Evolutionary conservation across 2,329 filamentous ascomycete genomes (phyloP).

Genomic region (Trichoderma guizhouense): DNA sequence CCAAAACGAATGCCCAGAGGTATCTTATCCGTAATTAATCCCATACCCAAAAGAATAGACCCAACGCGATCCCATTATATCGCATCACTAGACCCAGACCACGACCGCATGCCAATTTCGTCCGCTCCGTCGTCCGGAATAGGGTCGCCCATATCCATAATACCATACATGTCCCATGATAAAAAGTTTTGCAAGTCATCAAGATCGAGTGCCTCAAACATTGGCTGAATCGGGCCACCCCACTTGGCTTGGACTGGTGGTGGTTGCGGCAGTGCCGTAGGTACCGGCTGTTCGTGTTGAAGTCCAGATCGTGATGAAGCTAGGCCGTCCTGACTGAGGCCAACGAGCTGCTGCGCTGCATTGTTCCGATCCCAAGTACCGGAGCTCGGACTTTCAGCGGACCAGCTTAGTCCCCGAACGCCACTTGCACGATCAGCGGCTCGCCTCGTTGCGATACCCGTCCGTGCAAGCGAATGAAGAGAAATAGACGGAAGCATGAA

Average conservation of each 20-base stretch:
- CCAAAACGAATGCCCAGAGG: constrained; percentile 7
- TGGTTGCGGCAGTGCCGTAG: neutral
- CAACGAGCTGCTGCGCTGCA: constrained; percentile 28
- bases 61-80: neutral
- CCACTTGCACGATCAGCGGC: constrained; percentile 18
- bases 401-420: constrained; percentile 22
- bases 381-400: constrained; percentile 24
- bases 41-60: neutral
- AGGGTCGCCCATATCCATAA: constrained; percentile 40
- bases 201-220: constrained; percentile 37
- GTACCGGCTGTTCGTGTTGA: constrained; percentile 38
- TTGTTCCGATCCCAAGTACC: constrained; percentile 27
- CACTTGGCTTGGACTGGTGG: neutral
- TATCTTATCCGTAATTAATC: constrained; percentile 9
- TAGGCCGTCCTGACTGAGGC: constrained; percentile 23
- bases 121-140: constrained; percentile 36
- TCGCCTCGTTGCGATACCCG: constrained; percentile 18
- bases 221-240: constrained; percentile 21
- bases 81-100: constrained; percentile 13
- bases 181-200: constrained; percentile 39
- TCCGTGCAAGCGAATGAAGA: constrained; percentile 24
- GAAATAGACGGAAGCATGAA: constrained; percentile 25
- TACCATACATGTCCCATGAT: constrained; percentile 41
- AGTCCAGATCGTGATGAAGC: constrained; percentile 31
- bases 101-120: constrained; percentile 29